These are phyloP conservation scores for Macaranga tanarius DNA, from an alignment of 441 rosid genomes.

Conservation along the genomic window DNA sequence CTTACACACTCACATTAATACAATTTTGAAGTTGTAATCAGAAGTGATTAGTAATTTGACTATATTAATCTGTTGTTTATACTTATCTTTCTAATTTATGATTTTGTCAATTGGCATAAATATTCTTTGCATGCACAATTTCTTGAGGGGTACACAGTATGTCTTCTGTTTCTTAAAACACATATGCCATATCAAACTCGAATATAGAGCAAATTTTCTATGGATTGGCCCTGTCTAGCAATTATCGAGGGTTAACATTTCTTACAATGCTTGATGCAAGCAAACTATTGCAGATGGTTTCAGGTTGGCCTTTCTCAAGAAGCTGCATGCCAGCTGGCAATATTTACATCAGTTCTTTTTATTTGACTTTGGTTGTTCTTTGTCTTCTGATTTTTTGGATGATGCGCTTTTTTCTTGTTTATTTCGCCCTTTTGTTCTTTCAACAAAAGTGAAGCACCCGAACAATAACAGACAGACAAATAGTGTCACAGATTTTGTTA, in stretches of 20 bases:
- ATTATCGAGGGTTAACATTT: not conserved
- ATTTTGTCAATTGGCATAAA: not conserved
- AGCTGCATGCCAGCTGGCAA: not conserved
- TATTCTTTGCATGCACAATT: not conserved
- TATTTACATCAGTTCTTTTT: not conserved
- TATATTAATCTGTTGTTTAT: not conserved
- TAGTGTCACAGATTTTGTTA: not conserved
- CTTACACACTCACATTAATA: too few relatives aligned
- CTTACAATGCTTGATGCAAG: not conserved
- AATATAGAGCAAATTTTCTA: not conserved
- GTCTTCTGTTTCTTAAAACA: not conserved
- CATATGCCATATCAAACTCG: not conserved
- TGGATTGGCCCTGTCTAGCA: not conserved
- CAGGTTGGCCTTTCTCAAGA: not conserved
- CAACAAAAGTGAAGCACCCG: not conserved
- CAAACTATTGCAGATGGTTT: not conserved
- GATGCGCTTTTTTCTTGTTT: not conserved
- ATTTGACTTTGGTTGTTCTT: constrained; percentile 6
- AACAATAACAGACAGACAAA: not conserved
- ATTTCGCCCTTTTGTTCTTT: not conserved
- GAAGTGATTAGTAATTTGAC: too few relatives aligned
- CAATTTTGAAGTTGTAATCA: not conserved
- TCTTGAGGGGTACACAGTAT: not conserved
- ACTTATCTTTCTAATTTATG: not conserved
- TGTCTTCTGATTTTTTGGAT: constrained; percentile 5